These are phyloP conservation scores for Tagetes patula DNA, from an alignment of 129 eudicot genomes.

Conservation along the genomic window DNA sequence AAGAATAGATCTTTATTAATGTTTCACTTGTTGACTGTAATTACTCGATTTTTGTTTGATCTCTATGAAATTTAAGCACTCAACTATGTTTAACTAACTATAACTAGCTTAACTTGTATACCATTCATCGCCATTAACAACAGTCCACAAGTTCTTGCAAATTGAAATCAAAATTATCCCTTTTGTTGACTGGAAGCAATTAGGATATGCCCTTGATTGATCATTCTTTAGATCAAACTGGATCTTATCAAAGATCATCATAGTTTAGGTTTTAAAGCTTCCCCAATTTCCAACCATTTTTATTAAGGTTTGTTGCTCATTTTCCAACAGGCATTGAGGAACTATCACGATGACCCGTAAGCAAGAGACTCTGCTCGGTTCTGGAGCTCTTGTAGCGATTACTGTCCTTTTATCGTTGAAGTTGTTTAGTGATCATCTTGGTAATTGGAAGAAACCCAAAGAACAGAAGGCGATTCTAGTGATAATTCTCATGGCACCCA, in stretches of 20 bases:
- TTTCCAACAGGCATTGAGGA: conserved; percentile 26
- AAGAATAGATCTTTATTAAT: conserved; percentile 15
- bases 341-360: conserved; percentile 51
- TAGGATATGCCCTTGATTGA: too few species aligned
- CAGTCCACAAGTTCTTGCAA: conserved; percentile 14
- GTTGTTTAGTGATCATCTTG: conserved; percentile 59
- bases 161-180: too few species aligned
- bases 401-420: conserved; percentile 55
- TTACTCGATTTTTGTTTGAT: conserved; percentile 7
- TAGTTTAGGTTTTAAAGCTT: background rate
- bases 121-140: conserved; percentile 6
- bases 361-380: conserved; percentile 58
- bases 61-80: background rate
- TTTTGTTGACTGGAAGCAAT: too few species aligned
- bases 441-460: conserved; percentile 77
- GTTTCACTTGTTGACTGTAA: background rate
- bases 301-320: conserved; percentile 33
- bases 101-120: conserved; percentile 2
- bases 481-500: conserved; percentile 78
- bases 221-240: background rate
- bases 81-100: conserved; percentile 26
- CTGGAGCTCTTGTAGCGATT: conserved; percentile 59
- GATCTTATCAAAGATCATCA: background rate
- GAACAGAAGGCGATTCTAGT: conserved; percentile 80
- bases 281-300: background rate